Evolutionary conservation across 805 yeast species (phyloP).

Genomic region (Myxozyma melibiosi): DNA sequence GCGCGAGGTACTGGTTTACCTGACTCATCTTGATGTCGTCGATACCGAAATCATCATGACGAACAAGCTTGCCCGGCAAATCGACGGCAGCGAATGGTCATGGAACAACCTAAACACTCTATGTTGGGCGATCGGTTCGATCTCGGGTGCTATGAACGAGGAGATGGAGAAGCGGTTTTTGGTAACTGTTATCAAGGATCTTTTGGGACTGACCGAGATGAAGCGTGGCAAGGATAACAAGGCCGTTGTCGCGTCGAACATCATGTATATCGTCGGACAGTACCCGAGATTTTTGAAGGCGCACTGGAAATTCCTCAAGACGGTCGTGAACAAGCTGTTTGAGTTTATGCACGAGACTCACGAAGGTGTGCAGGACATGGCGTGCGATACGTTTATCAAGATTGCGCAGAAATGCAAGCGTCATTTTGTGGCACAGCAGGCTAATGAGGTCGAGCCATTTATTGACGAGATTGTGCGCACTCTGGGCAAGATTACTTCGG

Average conservation of each 20-base stretch:
- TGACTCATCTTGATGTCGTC: slow-evolving; percentile 91
- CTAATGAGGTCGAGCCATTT: slow-evolving; percentile 84
- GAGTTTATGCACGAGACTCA: slow-evolving; percentile 99
- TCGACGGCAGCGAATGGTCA: slow-evolving; percentile 98
- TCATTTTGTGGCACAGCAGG: slow-evolving; percentile 87
- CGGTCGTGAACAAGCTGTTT: slow-evolving; percentile 91
- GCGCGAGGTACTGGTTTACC: slow-evolving; percentile 92
- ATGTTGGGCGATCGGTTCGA: slow-evolving; percentile 99
- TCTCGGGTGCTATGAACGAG: slow-evolving; percentile 98
- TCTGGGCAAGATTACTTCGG: slow-evolving; percentile 84
- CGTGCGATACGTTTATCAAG: slow-evolving; percentile 97
- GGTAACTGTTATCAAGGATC: slow-evolving; percentile 89
- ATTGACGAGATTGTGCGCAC: slow-evolving; percentile 84
- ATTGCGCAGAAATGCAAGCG: slow-evolving; percentile 93
- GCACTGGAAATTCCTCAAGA: slow-evolving; percentile 95
- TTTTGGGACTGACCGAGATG: slow-evolving; percentile 89
- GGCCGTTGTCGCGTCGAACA: slow-evolving; percentile 99
- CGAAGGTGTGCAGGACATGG: slow-evolving; percentile 99
- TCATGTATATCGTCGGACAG: slow-evolving; percentile 99
- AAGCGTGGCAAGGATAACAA: slow-evolving; percentile 97
- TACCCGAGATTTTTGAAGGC: slow-evolving; percentile 97
- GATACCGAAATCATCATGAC: slow-evolving; percentile 95
- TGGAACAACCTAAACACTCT: slow-evolving; percentile 97
- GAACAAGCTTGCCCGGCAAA: slow-evolving; percentile 85
- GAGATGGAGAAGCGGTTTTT: slow-evolving; percentile 94